Evolutionary conservation across 306 rosid species (phyloP).

Genomic region (Betula pendula): DNA sequence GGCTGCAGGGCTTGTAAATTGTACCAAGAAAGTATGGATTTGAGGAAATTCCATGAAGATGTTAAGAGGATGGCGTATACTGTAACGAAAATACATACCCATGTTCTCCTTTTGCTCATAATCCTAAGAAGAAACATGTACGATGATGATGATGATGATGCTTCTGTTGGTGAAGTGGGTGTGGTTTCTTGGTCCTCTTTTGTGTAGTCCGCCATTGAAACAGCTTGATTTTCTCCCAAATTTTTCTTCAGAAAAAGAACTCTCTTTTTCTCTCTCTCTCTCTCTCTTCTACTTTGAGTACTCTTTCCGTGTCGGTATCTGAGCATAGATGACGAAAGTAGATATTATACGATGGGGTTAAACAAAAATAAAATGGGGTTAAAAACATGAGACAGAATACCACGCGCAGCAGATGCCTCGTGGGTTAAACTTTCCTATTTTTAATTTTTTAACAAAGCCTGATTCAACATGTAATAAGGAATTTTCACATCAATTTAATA

Average conservation of each 20-base stretch:
- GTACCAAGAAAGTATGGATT: conserved; percentile 73
- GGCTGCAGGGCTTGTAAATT: conserved; percentile 41
- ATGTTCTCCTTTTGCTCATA: conserved; percentile 83
- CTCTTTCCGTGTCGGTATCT: background rate
- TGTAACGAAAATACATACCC: conserved; percentile 62
- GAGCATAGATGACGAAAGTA: too few relatives aligned
- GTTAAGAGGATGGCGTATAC: conserved; percentile 59
- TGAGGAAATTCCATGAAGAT: conserved; percentile 68
- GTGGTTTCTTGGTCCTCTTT: conserved; percentile 37
- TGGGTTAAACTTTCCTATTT: too few relatives aligned
- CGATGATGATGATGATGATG: conserved; percentile 44
- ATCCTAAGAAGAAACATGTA: conserved; percentile 47
- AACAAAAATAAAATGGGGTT: too few relatives aligned
- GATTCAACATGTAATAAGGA: too few relatives aligned
- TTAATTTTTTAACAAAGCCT: too few relatives aligned
- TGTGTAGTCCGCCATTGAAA: conserved; percentile 37
- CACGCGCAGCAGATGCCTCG: too few relatives aligned
- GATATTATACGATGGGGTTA: too few relatives aligned
- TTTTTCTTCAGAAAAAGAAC: background rate
- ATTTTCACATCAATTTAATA: too few relatives aligned
- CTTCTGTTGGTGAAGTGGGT: conserved; percentile 24
- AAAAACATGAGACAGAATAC: too few relatives aligned
- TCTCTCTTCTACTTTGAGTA: background rate
- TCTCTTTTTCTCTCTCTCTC: background rate
- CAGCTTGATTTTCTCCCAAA: background rate